Conservation (phyloP, 768 basidiomycete species). For the Phallus indusiatus region DNA sequence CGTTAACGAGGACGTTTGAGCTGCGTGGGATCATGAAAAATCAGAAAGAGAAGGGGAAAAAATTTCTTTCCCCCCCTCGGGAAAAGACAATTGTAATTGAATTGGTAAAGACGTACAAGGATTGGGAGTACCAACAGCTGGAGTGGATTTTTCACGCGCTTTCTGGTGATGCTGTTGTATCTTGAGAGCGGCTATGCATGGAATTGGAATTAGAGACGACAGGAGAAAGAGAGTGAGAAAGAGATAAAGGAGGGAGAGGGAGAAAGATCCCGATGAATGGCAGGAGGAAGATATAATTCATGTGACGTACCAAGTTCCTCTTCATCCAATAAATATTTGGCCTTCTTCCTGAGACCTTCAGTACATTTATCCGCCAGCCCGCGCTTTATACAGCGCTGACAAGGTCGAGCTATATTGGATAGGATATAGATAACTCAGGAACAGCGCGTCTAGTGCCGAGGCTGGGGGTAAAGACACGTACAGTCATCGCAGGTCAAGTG, state of each 20-base stretch:
- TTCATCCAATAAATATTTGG: conserved; percentile 92
- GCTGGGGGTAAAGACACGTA: conserved; percentile 34
- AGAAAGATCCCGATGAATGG: background rate
- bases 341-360: conserved; percentile 95
- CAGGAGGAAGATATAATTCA: background rate
- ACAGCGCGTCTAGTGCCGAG: conserved; percentile 10
- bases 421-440: conserved; percentile 13
- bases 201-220: background rate
- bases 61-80: too few species aligned
- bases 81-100: too few species aligned
- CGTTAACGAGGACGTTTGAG: background rate
- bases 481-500: conserved; percentile 98
- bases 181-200: conserved; percentile 2
- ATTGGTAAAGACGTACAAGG: background rate
- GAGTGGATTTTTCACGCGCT: background rate
- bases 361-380: conserved; percentile 82
- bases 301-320: conserved; percentile 68
- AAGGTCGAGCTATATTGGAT: conserved; percentile 69
- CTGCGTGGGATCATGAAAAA: background rate
- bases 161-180: conserved; percentile 6
- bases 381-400: conserved; percentile 91
- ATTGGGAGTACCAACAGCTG: background rate
- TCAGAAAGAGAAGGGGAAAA: background rate
- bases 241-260: background rate
- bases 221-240: background rate